A percentile compares a stretch with the other conserved stretches of the same genome.
These are phyloP conservation scores for Viola pubescens DNA, from an alignment of 441 rosid genomes.

Conservation along the genomic window DNA sequence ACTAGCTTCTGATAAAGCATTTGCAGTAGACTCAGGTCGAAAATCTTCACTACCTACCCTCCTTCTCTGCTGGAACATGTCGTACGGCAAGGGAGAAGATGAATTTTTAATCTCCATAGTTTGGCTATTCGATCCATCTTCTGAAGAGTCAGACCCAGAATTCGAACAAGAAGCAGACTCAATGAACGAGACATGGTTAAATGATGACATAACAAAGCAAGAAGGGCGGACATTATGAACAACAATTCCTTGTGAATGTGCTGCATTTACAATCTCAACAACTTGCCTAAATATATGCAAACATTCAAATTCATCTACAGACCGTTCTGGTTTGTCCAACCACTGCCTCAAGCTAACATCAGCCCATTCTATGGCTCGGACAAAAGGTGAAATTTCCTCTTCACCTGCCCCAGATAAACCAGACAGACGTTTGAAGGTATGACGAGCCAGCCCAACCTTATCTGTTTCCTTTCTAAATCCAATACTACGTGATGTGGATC, in stretches of 20 bases:
- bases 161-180: slow-evolving; percentile 95
- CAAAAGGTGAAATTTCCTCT: slow-evolving; percentile 48
- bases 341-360: slow-evolving; percentile 88
- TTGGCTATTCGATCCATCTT: slow-evolving; percentile 53
- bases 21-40: slow-evolving; percentile 23
- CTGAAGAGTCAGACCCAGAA: slow-evolving; percentile 83
- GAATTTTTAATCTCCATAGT: slow-evolving; percentile 33
- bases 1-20: slow-evolving; percentile 49
- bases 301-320: slow-evolving; percentile 68
- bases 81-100: slow-evolving; percentile 34
- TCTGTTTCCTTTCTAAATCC: slow-evolving; percentile 34
- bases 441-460: slow-evolving; percentile 41
- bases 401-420: slow-evolving; percentile 44
- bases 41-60: slow-evolving; percentile 35
- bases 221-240: slow-evolving; percentile 82
- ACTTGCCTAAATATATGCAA: slow-evolving; percentile 81
- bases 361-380: slow-evolving; percentile 52
- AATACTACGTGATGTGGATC: slow-evolving; percentile 27
- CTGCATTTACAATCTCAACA: slow-evolving; percentile 69
- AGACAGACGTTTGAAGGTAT: slow-evolving; percentile 40
- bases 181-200: slow-evolving; percentile 80
- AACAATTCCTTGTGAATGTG: slow-evolving; percentile 79
- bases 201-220: slow-evolving; percentile 78
- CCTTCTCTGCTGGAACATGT: slow-evolving; percentile 27
- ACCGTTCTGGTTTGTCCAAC: slow-evolving; percentile 69